Percentiles rank a stretch among this genome's conserved stretches.
phyloP scores from a whole-genome alignment of 208 protist genomes.

The Acanthamoeba castellanii region DNA sequence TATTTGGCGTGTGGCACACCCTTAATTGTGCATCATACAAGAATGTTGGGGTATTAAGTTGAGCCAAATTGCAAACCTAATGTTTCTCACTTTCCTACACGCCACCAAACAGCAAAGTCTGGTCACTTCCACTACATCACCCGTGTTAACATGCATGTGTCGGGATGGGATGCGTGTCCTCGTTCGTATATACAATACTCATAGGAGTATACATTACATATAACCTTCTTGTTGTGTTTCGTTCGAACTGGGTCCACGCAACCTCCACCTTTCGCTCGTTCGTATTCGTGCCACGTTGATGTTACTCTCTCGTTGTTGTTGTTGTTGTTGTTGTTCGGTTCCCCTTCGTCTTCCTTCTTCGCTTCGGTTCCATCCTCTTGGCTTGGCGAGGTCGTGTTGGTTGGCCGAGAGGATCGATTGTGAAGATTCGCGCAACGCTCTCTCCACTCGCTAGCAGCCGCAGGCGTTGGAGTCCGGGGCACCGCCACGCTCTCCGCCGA shows the following conservation, averaged over 20 bases:
- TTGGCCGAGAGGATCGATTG: neutral
- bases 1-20: too few relatives aligned
- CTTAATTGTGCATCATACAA: too few relatives aligned
- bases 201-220: constrained; percentile 72
- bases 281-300: too few relatives aligned
- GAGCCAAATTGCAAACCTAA: too few relatives aligned
- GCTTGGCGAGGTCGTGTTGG: neutral
- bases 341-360: neutral
- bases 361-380: neutral
- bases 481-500: neutral
- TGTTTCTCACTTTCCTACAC: too few relatives aligned
- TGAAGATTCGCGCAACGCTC: neutral
- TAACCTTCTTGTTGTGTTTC: neutral
- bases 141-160: neutral
- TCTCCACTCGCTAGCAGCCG: constrained; percentile 37
- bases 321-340: neutral
- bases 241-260: neutral
- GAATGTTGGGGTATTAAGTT: too few relatives aligned
- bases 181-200: constrained; percentile 73
- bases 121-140: too few relatives aligned
- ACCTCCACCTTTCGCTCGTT: neutral
- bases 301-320: too few relatives aligned
- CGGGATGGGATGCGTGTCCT: neutral
- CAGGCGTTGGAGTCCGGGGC: neutral
- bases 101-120: too few relatives aligned